These are phyloP conservation scores for Exophiala phaeomuriformis DNA, from an alignment of 2,329 filamentous ascomycete genomes.

Conservation along the genomic window DNA sequence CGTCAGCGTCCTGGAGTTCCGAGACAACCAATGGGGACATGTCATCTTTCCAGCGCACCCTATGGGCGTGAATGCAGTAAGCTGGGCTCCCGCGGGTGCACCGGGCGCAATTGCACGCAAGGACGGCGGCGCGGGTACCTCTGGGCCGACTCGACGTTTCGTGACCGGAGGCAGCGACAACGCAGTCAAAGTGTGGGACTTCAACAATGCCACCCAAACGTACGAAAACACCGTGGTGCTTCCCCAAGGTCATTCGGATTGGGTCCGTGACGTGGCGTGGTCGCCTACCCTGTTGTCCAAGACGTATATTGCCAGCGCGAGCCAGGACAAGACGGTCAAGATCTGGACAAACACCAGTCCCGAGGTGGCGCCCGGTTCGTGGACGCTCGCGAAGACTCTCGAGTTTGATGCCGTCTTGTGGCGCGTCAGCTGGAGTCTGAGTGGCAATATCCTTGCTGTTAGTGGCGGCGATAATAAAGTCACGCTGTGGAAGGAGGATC, in stretches of 20 bases:
- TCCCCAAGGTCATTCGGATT: conserved; percentile 73
- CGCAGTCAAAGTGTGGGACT: conserved; percentile 86
- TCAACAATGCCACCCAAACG: conserved; percentile 51
- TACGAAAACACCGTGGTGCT: conserved; percentile 54
- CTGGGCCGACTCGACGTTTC: conserved; percentile 59
- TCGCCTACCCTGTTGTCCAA: conserved; percentile 90
- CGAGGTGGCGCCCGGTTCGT: conserved; percentile 62
- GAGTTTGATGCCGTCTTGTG: conserved; percentile 85
- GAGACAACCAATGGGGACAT: conserved; percentile 88
- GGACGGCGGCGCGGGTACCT: conserved; percentile 49
- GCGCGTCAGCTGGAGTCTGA: conserved; percentile 96
- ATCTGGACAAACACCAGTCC: conserved; percentile 69
- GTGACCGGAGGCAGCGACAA: conserved; percentile 95
- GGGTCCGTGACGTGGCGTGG: conserved; percentile 97
- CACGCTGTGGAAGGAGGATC: conserved; percentile 95
- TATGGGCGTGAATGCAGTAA: conserved; percentile 89
- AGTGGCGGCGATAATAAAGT: conserved; percentile 95
- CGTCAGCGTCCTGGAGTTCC: conserved; percentile 92
- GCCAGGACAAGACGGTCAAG: conserved; percentile 91
- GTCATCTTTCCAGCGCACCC: conserved; percentile 86
- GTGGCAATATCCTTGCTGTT: conserved; percentile 90
- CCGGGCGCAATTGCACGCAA: conserved; percentile 80
- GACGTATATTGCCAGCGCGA: conserved; percentile 91
- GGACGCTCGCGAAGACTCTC: conserved; percentile 70
- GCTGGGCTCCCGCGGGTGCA: conserved; percentile 80